Conservation (phyloP, 2,329 filamentous ascomycete genomes). For the Thielaviopsis euricoi region DNA sequence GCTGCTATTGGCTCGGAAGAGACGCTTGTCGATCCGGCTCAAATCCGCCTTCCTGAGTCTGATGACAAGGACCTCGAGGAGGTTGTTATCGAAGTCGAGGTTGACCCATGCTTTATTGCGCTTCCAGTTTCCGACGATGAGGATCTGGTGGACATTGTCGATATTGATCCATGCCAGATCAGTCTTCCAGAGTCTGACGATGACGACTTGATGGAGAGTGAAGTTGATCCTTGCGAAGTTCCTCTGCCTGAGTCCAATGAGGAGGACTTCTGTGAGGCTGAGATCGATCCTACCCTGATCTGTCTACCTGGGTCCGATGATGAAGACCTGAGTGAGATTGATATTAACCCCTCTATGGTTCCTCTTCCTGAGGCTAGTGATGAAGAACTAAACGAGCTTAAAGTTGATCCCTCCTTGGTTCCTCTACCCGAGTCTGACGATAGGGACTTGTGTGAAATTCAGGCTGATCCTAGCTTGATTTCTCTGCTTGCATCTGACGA, state of each 20-base stretch:
- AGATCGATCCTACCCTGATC: background rate
- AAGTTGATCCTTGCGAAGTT: background rate
- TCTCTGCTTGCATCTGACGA: background rate
- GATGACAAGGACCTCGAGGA: background rate
- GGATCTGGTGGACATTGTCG: background rate
- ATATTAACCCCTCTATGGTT: background rate
- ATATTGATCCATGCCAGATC: background rate
- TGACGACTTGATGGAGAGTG: background rate
- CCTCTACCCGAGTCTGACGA: background rate
- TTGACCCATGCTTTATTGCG: background rate
- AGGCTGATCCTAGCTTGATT: background rate
- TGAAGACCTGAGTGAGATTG: background rate
- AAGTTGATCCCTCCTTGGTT: background rate
- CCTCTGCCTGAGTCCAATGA: background rate
- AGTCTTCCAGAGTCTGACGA: background rate
- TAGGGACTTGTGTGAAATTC: no score
- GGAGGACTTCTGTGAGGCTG: background rate
- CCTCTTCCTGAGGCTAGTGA: background rate
- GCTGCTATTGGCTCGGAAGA: no score
- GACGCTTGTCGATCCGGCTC: background rate
- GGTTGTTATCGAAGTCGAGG: no score
- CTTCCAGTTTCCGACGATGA: background rate
- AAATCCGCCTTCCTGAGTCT: background rate
- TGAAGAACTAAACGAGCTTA: background rate
- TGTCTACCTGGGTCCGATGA: background rate